Percentiles rank a stretch among this genome's conserved stretches.
Evolutionary conservation across 176 grass and related monocot genomes (phyloP).

Genomic region (Oryza longistaminata): DNA sequence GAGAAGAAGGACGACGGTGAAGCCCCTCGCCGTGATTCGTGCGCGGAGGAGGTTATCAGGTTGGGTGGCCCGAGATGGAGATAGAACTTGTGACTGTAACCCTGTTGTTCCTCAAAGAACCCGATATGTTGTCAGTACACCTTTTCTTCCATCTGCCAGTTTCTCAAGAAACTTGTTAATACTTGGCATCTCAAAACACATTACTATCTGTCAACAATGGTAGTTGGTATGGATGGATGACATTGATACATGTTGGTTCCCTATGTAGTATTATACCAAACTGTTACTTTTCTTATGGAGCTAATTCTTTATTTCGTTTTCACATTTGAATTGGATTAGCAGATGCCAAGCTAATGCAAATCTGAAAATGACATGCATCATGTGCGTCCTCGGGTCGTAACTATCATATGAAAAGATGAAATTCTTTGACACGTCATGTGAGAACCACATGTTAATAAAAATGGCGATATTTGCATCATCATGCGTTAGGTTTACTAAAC

Average conservation of each 20-base stretch:
- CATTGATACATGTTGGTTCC: not conserved
- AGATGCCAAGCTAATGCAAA: not conserved
- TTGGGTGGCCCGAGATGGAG: constrained; percentile 71
- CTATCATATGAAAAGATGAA: not conserved
- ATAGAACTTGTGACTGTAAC: constrained; percentile 29
- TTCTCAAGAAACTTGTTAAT: not conserved
- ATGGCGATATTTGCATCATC: not conserved
- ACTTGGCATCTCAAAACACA: not conserved
- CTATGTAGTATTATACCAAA: not conserved
- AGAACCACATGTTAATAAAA: not conserved
- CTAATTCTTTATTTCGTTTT: not conserved
- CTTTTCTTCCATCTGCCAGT: not conserved
- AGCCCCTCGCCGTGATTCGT: constrained; percentile 51
- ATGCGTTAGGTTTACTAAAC: not conserved
- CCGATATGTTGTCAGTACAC: not conserved
- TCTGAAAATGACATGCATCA: not conserved
- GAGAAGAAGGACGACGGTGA: constrained; percentile 56
- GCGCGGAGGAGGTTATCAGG: constrained; percentile 85
- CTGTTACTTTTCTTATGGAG: not conserved
- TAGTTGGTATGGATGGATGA: not conserved
- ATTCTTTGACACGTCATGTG: not conserved
- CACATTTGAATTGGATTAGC: not conserved
- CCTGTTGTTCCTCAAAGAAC: not conserved
- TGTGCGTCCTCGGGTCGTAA: not conserved
- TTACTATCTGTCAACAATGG: not conserved